These are phyloP conservation scores for Cystobasidiaceae sp. DNA, from an alignment of 1,284 basidiomycete genomes.

Conservation along the genomic window DNA sequence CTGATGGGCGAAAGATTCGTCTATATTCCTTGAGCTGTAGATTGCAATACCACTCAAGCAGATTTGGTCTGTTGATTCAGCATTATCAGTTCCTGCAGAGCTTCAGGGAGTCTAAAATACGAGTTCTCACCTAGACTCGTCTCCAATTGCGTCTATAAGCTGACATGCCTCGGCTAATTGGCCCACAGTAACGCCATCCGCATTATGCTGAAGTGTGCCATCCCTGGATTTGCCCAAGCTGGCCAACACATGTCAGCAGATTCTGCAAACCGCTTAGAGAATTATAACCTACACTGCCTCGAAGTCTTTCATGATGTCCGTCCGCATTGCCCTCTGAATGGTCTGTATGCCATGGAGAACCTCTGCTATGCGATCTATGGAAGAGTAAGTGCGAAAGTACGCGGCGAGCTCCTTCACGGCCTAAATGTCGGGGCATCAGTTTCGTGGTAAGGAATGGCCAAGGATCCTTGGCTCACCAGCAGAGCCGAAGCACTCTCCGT, in stretches of 20 bases:
- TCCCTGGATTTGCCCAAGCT: constrained; percentile 3
- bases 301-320: constrained; percentile 77
- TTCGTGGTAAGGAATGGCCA: no score
- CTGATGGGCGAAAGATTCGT: constrained; percentile 83
- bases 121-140: constrained; percentile 60
- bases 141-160: constrained; percentile 78
- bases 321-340: constrained; percentile 67
- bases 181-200: constrained; percentile 15
- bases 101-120: neutral
- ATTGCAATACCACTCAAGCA: constrained; percentile 84
- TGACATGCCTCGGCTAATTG: constrained; percentile 63
- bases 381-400: constrained; percentile 68
- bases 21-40: constrained; percentile 93
- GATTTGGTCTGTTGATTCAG: constrained; percentile 59
- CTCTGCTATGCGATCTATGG: constrained; percentile 67
- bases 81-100: neutral
- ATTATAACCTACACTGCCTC: constrained; percentile 91
- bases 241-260: no score
- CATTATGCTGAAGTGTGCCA: constrained; percentile 30
- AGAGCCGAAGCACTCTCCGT: constrained; percentile 75
- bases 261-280: no score
- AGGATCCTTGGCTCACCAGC: constrained; percentile 55
- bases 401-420: constrained; percentile 79
- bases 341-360: constrained; percentile 73
- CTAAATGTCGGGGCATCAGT: no score